phyloP scores from a whole-genome alignment of 2,329 filamentous ascomycete genomes.

The Calonectria ilicicola region DNA sequence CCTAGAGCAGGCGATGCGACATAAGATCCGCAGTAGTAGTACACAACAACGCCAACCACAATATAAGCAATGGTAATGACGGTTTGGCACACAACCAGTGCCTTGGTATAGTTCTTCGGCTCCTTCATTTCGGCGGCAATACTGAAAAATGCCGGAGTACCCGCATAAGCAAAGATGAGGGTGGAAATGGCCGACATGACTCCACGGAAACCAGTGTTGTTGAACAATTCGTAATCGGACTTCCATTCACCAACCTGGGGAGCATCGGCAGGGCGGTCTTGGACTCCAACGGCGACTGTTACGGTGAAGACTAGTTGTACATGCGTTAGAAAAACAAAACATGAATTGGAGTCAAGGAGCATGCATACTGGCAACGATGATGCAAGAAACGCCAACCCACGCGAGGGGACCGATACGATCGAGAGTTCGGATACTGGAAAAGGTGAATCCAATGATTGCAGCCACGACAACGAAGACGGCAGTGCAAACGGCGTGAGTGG shows the following conservation, averaged over 20 bases:
- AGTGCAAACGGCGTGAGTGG: conserved; percentile 49
- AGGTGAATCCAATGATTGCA: conserved; percentile 37
- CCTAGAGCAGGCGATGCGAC: conserved; percentile 59
- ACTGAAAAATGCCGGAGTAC: conserved; percentile 47
- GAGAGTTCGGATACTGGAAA: conserved; percentile 46
- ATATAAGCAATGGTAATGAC: conserved; percentile 46
- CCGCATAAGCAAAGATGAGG: conserved; percentile 51
- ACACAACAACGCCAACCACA: conserved; percentile 51
- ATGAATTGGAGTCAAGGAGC: accelerated
- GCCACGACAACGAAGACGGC: conserved; percentile 51
- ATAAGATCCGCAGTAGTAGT: conserved; percentile 58
- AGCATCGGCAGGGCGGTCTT: conserved; percentile 44
- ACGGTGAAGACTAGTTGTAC: conserved; percentile 33
- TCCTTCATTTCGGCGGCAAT: conserved; percentile 48
- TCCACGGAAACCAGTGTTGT: conserved; percentile 42
- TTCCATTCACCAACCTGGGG: conserved; percentile 36
- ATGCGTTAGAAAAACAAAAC: neutral
- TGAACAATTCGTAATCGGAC: conserved; percentile 45
- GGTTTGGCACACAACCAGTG: conserved; percentile 39
- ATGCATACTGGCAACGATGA: conserved; percentile 34
- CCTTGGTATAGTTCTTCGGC: conserved; percentile 38
- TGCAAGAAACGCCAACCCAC: conserved; percentile 40
- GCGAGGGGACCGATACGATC: conserved; percentile 43
- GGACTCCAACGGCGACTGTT: conserved; percentile 44
- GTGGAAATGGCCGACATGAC: conserved; percentile 45